Evolutionary conservation across 768 basidiomycete species (phyloP).

Genomic region (Agrocybe praecox): DNA sequence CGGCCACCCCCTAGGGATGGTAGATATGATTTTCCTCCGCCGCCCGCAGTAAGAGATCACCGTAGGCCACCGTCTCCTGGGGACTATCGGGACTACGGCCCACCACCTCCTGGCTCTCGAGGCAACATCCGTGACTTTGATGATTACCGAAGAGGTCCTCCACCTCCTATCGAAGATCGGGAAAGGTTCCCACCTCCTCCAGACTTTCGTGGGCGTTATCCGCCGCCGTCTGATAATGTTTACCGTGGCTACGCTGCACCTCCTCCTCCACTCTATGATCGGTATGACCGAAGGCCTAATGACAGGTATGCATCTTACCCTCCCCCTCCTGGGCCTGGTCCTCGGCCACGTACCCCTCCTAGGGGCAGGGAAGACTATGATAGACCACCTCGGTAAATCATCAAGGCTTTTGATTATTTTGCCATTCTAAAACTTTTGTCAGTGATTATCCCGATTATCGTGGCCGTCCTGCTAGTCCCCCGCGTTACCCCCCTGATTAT

Average conservation of each 20-base stretch:
- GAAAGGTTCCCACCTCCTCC: constrained; percentile 57
- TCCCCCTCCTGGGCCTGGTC: constrained; percentile 44
- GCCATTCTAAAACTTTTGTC: constrained; percentile 3
- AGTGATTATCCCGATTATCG: constrained; percentile 65
- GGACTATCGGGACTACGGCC: constrained; percentile 68
- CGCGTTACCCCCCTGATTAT: constrained; percentile 54
- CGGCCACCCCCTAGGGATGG: constrained; percentile 53
- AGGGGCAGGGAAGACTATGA: constrained; percentile 69
- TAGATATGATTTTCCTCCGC: constrained; percentile 63
- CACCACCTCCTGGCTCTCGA: constrained; percentile 47
- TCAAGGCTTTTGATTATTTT: constrained; percentile 1
- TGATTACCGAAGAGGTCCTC: constrained; percentile 60
- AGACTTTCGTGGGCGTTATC: constrained; percentile 61
- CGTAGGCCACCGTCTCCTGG: constrained; percentile 65
- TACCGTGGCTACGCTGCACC: constrained; percentile 55
- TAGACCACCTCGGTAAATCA: constrained; percentile 53
- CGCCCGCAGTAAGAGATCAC: constrained; percentile 52
- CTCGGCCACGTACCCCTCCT: constrained; percentile 61
- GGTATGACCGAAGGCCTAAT: constrained; percentile 59
- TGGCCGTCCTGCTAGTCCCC: constrained; percentile 54
- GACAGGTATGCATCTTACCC: constrained; percentile 48
- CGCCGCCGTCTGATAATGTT: constrained; percentile 52
- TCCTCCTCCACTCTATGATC: constrained; percentile 60
- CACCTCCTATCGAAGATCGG: constrained; percentile 40
- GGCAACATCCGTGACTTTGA: constrained; percentile 75